phyloP scores from a whole-genome alignment of 2,329 filamentous ascomycete genomes.

The Chrysoporthe cubensis region DNA sequence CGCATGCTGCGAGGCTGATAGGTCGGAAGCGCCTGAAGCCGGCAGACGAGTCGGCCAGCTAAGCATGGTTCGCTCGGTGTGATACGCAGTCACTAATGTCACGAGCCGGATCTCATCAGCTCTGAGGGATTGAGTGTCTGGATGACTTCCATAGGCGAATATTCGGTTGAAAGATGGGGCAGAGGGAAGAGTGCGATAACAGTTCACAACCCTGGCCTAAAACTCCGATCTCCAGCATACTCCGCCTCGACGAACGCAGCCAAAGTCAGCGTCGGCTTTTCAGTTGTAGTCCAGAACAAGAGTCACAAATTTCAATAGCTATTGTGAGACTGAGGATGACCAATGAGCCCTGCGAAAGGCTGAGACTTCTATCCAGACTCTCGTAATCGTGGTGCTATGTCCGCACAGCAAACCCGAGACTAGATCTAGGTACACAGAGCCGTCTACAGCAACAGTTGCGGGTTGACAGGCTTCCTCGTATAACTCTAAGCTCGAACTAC shows the following conservation, averaged over 20 bases:
- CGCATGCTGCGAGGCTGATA: neutral
- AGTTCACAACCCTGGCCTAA: neutral
- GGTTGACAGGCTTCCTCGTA: neutral
- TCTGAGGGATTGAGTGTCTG: neutral
- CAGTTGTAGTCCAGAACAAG: neutral
- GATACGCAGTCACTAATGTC: neutral
- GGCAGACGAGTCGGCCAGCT: neutral
- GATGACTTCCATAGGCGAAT: neutral
- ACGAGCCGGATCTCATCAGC: neutral
- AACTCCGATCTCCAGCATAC: neutral
- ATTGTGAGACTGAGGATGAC: neutral
- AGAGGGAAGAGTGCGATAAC: neutral
- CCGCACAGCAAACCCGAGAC: neutral
- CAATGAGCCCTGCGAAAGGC: neutral
- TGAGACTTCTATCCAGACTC: neutral
- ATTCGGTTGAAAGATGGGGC: neutral
- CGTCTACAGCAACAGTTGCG: neutral
- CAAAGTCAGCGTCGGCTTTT: neutral
- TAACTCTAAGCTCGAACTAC: neutral
- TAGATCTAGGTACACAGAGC: neutral
- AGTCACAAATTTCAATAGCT: neutral
- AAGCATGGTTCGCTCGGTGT: neutral
- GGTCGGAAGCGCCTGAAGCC: neutral
- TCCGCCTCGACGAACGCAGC: neutral
- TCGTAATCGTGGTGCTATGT: neutral